Conservation (phyloP, 192 early-diverging fungal genomes). For the Blastocladiella britannica region DNA sequence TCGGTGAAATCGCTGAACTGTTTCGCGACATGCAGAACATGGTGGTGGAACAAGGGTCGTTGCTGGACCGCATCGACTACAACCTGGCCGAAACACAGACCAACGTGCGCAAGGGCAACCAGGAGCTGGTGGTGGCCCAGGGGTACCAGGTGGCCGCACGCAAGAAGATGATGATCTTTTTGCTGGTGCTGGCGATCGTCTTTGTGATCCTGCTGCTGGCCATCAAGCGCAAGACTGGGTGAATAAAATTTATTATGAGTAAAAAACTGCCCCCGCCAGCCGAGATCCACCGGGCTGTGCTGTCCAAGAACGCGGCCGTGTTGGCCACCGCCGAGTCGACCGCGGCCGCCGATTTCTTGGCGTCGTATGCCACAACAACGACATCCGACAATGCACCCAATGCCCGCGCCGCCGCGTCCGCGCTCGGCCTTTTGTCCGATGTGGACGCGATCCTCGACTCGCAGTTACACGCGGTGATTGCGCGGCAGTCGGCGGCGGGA, state of each 20-base stretch:
- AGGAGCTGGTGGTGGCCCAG: slow-evolving; percentile 55
- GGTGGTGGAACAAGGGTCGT: slow-evolving; percentile 92
- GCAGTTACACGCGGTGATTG: too few relatives aligned
- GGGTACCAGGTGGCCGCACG: background rate
- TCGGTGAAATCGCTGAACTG: slow-evolving; percentile 67
- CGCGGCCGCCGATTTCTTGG: too few relatives aligned
- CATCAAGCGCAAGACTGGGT: background rate
- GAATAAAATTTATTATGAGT: background rate
- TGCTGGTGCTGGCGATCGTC: background rate
- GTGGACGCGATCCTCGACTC: too few relatives aligned
- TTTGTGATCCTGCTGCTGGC: background rate
- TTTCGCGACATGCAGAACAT: slow-evolving; percentile 86
- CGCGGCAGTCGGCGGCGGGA: too few relatives aligned
- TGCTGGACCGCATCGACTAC: slow-evolving; percentile 92
- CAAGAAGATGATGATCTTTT: background rate
- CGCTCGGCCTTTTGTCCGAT: too few relatives aligned
- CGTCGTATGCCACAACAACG: background rate
- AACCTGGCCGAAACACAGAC: slow-evolving; percentile 73
- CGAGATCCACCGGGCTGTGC: background rate
- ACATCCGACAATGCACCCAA: background rate
- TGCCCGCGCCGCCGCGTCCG: too few relatives aligned
- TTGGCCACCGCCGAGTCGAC: too few relatives aligned
- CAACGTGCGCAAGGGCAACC: slow-evolving; percentile 61
- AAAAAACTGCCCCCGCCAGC: background rate
- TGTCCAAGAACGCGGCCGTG: too few relatives aligned